These are phyloP conservation scores for Medicago ruthenica DNA, from an alignment of 306 rosid species.

Conservation along the genomic window DNA sequence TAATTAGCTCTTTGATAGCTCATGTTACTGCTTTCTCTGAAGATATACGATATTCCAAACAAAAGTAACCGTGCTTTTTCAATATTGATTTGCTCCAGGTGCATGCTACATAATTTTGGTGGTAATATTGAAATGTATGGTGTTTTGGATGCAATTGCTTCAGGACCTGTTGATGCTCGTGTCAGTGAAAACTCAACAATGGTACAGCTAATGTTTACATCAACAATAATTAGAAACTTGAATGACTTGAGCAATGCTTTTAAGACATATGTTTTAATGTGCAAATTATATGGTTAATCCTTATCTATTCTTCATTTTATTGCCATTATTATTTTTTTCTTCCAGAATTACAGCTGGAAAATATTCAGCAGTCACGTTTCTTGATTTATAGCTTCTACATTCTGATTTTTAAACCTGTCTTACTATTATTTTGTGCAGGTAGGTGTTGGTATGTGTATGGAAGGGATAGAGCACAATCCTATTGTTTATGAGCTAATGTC, in stretches of 20 bases:
- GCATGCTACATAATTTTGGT: slow-evolving; percentile 94
- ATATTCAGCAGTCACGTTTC: slow-evolving; percentile 9
- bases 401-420: slow-evolving; percentile 22
- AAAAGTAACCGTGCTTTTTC: slow-evolving; percentile 13
- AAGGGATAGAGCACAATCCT: slow-evolving; percentile 96
- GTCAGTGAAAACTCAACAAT: slow-evolving; percentile 82
- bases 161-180: slow-evolving; percentile 92
- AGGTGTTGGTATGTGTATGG: slow-evolving; percentile 99
- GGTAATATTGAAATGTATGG: slow-evolving; percentile 99
- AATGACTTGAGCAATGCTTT: slow-evolving; percentile 14
- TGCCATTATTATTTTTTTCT: slow-evolving; percentile 5
- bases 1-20: slow-evolving; percentile 47
- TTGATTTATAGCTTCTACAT: slow-evolving; percentile 12
- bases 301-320: slow-evolving; percentile 26
- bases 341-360: slow-evolving; percentile 30
- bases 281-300: neutral
- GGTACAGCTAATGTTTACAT: slow-evolving; percentile 57
- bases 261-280: slow-evolving; percentile 21
- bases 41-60: slow-evolving; percentile 18
- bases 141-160: slow-evolving; percentile 71
- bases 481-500: slow-evolving; percentile 85
- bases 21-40: slow-evolving; percentile 25
- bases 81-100: slow-evolving; percentile 59
- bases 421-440: slow-evolving; percentile 54
- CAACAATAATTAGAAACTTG: slow-evolving; percentile 27